Evolutionary conservation across 768 basidiomycete species (phyloP).

Genomic region (Tephrocybe sp.): DNA sequence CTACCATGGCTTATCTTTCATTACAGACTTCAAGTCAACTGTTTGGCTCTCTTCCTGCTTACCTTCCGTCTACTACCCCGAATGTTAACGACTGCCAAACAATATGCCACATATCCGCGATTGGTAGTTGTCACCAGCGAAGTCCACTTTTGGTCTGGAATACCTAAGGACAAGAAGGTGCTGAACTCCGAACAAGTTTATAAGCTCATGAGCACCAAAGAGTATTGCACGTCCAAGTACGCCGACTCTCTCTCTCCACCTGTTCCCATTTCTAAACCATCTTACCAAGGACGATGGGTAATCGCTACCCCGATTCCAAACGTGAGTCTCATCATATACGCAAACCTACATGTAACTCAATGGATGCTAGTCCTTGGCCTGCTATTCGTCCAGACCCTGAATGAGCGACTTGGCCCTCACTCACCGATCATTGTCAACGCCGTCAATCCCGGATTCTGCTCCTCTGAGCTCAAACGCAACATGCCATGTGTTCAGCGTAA

Average conservation of each 20-base stretch:
- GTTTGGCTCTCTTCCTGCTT: no score
- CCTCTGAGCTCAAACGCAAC: constrained; percentile 33
- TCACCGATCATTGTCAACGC: constrained; percentile 31
- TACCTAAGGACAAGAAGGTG: constrained; percentile 24
- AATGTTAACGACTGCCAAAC: no score
- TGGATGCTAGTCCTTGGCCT: constrained; percentile 35
- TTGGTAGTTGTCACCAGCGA: no score
- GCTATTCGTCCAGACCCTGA: constrained; percentile 36
- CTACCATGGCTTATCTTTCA: background rate
- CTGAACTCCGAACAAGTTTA: constrained; percentile 15
- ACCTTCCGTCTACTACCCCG: no score
- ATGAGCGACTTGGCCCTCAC: constrained; percentile 23
- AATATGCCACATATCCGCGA: no score
- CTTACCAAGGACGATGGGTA: background rate
- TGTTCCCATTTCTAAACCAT: background rate
- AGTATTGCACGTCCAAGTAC: constrained; percentile 22
- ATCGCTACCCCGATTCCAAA: constrained; percentile 34
- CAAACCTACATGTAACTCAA: background rate
- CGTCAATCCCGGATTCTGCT: constrained; percentile 42
- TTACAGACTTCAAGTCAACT: constrained; percentile 44
- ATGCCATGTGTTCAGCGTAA: constrained; percentile 26
- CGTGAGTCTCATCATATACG: constrained; percentile 28
- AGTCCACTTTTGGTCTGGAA: no score
- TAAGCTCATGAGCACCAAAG: constrained; percentile 28
- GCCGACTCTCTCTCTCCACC: background rate